Base-by-base conservation (phyloP, 768 basidiomycete genomes). In the Peribolospora kevripleyi region DNA sequence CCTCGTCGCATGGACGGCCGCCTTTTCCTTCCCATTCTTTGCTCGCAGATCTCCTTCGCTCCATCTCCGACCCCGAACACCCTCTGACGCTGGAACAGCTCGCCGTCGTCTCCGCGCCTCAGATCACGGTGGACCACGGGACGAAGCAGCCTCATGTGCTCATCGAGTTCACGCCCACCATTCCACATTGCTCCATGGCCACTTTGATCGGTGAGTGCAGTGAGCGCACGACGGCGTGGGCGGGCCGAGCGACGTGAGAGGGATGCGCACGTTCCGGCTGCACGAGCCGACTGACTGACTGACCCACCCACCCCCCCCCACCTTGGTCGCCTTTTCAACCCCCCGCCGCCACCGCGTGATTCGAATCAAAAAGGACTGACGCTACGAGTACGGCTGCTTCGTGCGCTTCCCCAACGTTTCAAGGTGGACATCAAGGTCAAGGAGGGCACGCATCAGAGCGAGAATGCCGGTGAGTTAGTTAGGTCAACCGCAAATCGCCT, bases 131-230 rank as follows among this genome's bases (percentile, higher is more conserved):
- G 45, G 64, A 68, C 4, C 66, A 70, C 14, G 67, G 66, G 8
- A 62, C 69, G 59, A 48, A 71, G 69, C 57, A 61, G n/a, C 82
- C 87, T 59, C 74, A 74, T 53, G 72, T 98, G 52, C 71, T 75
- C 42, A 80, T 98, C 59, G 87, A 91, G 64, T 90, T 97, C 64
- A 97, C 93, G 5, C 91, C 93, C 3, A 97, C 93, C 48, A 62
- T 93, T 11, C 91, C 93, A 7, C 90, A 95, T 64, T 97, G 91
- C 59, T 87, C 87, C 51, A 87, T 88, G 85, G 90, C 87, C 7
- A 95, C 90, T 3, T 71, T 95, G 52, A 97, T 98, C 55, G 91
- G 90, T 83, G 60, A 56, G 74, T 65, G 9, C 5, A 37, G 6
- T 3, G 13, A 10, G 37, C 5, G 13, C 10, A 25, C 54, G 25